Conservation (phyloP, 2,329 filamentous ascomycete genomes). For the Fusarium sp. region DNA sequence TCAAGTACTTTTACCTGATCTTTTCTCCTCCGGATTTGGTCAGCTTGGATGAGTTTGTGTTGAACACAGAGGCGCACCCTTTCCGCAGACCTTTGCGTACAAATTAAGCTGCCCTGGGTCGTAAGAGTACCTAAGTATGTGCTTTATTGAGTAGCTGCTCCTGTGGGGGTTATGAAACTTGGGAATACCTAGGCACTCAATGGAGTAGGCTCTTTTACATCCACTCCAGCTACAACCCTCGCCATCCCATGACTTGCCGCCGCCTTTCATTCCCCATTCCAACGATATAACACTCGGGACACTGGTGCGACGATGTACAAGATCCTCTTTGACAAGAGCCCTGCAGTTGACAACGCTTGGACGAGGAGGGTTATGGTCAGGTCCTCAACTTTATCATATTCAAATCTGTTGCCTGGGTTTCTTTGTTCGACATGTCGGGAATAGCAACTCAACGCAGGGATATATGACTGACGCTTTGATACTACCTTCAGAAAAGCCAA, state of each 20-base stretch:
- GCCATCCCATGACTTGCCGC: background rate
- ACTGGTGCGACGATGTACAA: background rate
- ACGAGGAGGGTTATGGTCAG: background rate
- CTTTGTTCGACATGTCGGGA: conserved; percentile 18
- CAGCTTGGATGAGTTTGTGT: conserved; percentile 74
- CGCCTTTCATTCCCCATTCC: background rate
- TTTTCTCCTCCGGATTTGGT: conserved; percentile 72
- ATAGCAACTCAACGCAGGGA: conserved; percentile 1
- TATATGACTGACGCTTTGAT: too few relatives aligned
- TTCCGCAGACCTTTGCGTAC: conserved; percentile 39
- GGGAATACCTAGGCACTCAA: too few relatives aligned
- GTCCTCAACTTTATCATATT: background rate
- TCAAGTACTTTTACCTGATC: conserved; percentile 80
- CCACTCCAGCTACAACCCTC: too few relatives aligned
- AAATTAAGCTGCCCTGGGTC: background rate
- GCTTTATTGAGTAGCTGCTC: too few relatives aligned
- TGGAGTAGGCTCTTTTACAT: too few relatives aligned
- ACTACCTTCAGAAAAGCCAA: background rate
- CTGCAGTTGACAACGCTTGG: too few relatives aligned
- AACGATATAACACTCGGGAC: background rate
- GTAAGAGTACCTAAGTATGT: background rate
- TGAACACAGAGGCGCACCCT: conserved; percentile 66
- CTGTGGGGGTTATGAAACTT: too few relatives aligned
- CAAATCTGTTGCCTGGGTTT: background rate
- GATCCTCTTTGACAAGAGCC: background rate